A percentile compares a stretch with the other conserved stretches of the same genome.
phyloP scores from a whole-genome alignment of 306 rosid species.

The Gleditsia sinensis region DNA sequence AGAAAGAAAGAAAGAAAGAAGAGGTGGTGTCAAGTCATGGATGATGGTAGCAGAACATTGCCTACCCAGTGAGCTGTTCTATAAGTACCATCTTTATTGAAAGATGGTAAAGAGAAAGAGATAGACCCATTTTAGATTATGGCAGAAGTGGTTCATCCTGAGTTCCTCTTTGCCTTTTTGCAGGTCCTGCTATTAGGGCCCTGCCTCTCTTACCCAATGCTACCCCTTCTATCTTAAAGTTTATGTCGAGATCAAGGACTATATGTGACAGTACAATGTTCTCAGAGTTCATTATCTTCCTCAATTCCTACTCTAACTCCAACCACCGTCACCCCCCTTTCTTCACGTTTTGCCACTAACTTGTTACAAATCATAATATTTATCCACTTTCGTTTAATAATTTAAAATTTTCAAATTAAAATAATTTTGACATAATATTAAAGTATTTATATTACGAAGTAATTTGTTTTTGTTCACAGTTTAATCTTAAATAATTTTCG shows the following conservation, averaged over 20 bases:
- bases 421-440: no score
- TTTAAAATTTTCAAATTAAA: no score
- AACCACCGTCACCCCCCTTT: no score
- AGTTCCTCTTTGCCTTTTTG: slow-evolving; percentile 46
- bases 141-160: slow-evolving; percentile 41
- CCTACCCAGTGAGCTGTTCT: slow-evolving; percentile 42
- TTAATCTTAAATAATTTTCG: no score
- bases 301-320: slow-evolving; percentile 4
- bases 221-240: slow-evolving; percentile 13
- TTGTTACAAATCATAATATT: no score
- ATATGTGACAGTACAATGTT: slow-evolving; percentile 13
- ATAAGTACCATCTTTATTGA: slow-evolving; percentile 59
- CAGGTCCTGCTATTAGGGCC: slow-evolving; percentile 46
- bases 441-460: no score
- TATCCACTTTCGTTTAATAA: no score
- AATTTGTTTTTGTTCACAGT: no score
- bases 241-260: slow-evolving; percentile 37
- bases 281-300: slow-evolving; percentile 23
- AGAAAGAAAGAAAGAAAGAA: slow-evolving; percentile 8
- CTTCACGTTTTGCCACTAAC: no score
- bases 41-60: slow-evolving; percentile 48
- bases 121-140: slow-evolving; percentile 55
- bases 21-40: slow-evolving; percentile 69
- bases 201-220: slow-evolving; percentile 32
- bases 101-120: slow-evolving; percentile 64